These are phyloP conservation scores for Nissolia schottii DNA, from an alignment of 306 rosid species.

Conservation along the genomic window DNA sequence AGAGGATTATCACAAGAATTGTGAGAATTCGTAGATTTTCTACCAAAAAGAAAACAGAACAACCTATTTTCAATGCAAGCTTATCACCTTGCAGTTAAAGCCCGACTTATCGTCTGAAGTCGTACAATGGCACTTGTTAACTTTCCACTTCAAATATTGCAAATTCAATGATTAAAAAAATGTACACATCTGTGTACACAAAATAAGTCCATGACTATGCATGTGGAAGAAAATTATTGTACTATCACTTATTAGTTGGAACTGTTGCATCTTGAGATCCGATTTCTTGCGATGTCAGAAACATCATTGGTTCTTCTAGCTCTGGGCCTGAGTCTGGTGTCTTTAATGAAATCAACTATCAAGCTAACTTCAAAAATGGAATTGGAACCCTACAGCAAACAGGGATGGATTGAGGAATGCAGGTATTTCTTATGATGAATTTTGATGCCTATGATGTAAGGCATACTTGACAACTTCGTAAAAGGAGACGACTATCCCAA, in stretches of 20 bases:
- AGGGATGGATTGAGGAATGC: neutral
- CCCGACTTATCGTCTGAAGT: neutral
- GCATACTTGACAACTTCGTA: slow-evolving; percentile 83
- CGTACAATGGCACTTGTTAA: neutral
- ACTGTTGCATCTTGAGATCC: neutral
- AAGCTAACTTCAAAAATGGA: slow-evolving; percentile 13
- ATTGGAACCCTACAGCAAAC: neutral
- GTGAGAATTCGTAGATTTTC: neutral
- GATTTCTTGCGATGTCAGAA: slow-evolving; percentile 30
- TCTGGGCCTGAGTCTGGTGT: neutral
- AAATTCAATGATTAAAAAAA: slow-evolving; percentile 19
- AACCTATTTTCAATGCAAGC: neutral
- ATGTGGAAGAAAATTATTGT: neutral
- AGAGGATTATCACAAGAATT: neutral
- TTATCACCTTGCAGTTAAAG: neutral
- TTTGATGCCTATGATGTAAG: slow-evolving; percentile 38
- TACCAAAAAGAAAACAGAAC: neutral
- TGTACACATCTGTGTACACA: neutral
- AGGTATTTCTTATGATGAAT: slow-evolving; percentile 26
- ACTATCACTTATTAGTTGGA: neutral
- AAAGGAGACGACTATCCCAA: slow-evolving; percentile 86
- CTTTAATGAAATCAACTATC: neutral
- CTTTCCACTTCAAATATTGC: neutral
- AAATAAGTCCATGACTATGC: neutral
- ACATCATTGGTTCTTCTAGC: neutral